phyloP scores from a whole-genome alignment of 2,329 filamentous ascomycete species.

The Neofusicoccum umdonicola region DNA sequence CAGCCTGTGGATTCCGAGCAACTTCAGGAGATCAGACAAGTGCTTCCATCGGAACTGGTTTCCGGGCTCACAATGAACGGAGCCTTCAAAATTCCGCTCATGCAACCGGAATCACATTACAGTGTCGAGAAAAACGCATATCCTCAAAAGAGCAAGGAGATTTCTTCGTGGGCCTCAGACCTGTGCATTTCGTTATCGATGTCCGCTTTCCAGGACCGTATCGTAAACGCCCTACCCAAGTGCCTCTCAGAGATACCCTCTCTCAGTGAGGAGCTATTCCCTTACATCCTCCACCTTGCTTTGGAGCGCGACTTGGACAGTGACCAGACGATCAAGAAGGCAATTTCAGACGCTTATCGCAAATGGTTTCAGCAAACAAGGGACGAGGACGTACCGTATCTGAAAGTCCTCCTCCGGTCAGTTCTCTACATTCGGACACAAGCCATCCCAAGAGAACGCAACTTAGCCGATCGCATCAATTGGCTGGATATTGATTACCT shows the following conservation, averaged over 20 bases:
- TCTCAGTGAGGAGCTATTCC: constrained; percentile 73
- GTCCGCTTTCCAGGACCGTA: constrained; percentile 57
- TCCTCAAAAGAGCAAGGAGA: constrained; percentile 22
- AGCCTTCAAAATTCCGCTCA: constrained; percentile 20
- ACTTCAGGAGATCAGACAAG: constrained; percentile 29
- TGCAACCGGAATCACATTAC: constrained; percentile 15
- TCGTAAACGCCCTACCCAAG: constrained; percentile 66
- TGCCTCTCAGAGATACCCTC: constrained; percentile 65
- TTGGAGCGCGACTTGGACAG: constrained; percentile 66
- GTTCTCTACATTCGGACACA: constrained; percentile 89
- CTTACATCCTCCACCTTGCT: constrained; percentile 81
- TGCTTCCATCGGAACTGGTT: constrained; percentile 31
- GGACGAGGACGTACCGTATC: constrained; percentile 56
- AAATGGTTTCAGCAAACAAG: constrained; percentile 59
- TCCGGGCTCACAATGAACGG: constrained; percentile 29
- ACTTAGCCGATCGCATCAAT: constrained; percentile 71
- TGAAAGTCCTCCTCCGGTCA: constrained; percentile 71
- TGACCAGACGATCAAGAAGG: constrained; percentile 55
- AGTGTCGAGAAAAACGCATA: constrained; percentile 23
- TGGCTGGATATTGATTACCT: constrained; percentile 86
- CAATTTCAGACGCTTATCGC: constrained; percentile 64
- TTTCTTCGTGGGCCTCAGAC: constrained; percentile 58
- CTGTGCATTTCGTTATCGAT: constrained; percentile 58
- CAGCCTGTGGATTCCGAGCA: constrained; percentile 19
- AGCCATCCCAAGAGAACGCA: constrained; percentile 68